Conservation (phyloP, 176 grass and related monocot genomes). For the Oryza punctata region DNA sequence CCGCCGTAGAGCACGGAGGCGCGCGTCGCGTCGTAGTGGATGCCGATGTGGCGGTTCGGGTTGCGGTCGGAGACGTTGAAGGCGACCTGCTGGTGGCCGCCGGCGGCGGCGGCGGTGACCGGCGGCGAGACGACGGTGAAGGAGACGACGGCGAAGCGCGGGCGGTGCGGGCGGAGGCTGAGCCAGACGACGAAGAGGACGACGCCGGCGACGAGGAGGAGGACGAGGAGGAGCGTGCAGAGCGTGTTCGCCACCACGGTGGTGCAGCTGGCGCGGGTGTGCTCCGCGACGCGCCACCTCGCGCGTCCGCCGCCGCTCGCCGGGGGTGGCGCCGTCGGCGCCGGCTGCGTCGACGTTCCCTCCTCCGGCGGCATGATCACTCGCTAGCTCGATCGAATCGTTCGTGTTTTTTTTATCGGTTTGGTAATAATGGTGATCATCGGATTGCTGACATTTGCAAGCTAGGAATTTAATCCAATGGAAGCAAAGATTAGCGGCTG, state of each 20-base stretch:
- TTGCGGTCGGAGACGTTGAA: slow-evolving; percentile 62
- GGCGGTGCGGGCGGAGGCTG: slow-evolving; percentile 51
- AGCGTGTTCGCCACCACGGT: slow-evolving; percentile 40
- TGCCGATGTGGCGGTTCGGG: slow-evolving; percentile 57
- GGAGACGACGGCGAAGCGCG: slow-evolving; percentile 43
- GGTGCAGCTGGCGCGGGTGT: slow-evolving; percentile 21
- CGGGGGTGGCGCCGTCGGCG: neutral
- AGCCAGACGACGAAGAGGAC: slow-evolving; percentile 58
- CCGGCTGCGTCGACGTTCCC: neutral
- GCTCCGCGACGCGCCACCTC: slow-evolving; percentile 6
- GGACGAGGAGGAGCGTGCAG: slow-evolving; percentile 51
- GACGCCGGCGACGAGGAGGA: slow-evolving; percentile 45
- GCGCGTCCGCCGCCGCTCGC: neutral
- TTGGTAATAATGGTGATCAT: too few species aligned
- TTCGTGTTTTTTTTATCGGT: too few species aligned
- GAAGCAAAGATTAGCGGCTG: neutral
- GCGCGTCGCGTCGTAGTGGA: slow-evolving; percentile 52
- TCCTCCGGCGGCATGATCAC: too few species aligned
- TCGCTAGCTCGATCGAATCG: too few species aligned
- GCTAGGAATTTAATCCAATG: neutral
- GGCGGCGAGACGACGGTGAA: slow-evolving; percentile 10
- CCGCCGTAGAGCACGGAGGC: slow-evolving; percentile 46
- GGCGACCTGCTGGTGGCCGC: neutral
- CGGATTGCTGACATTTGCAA: neutral
- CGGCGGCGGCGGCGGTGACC: neutral